phyloP scores from a whole-genome alignment of 2,329 filamentous ascomycete species.

The Pseudogymnoascus sp. region DNA sequence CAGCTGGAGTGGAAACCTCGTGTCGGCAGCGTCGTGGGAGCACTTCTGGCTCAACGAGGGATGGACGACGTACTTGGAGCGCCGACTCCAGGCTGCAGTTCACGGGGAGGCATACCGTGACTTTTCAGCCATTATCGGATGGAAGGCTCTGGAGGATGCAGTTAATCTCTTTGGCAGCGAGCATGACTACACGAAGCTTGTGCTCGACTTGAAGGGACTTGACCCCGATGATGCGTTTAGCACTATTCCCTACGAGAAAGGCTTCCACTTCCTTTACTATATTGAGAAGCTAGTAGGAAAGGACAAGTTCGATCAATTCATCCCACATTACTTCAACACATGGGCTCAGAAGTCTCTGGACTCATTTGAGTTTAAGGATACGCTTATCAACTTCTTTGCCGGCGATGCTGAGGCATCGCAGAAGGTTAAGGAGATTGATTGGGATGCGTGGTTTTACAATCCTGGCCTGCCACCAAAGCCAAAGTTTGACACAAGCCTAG shows the following conservation, averaged over 20 bases:
- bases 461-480: slow-evolving; percentile 87
- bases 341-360: slow-evolving; percentile 84
- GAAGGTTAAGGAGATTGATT: slow-evolving; percentile 69
- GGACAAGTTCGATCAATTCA: slow-evolving; percentile 88
- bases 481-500: slow-evolving; percentile 79
- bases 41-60: slow-evolving; percentile 72
- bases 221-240: slow-evolving; percentile 96
- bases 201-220: slow-evolving; percentile 78
- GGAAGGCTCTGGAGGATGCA: slow-evolving; percentile 74
- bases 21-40: slow-evolving; percentile 73
- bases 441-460: slow-evolving; percentile 83
- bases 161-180: slow-evolving; percentile 71
- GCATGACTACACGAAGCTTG: slow-evolving; percentile 79
- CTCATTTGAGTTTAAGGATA: slow-evolving; percentile 88
- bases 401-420: slow-evolving; percentile 53
- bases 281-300: slow-evolving; percentile 80
- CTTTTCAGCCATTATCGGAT: slow-evolving; percentile 93
- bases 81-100: slow-evolving; percentile 67
- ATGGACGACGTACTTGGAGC: slow-evolving; percentile 93
- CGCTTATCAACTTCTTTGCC: slow-evolving; percentile 77
- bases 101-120: slow-evolving; percentile 82
- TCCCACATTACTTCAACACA: slow-evolving; percentile 84
- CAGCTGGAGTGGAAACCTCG: slow-evolving; percentile 84
- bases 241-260: slow-evolving; percentile 89
- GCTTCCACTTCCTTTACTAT: slow-evolving; percentile 87